Percentiles rank a stretch among this genome's conserved stretches.
These are phyloP conservation scores for Fraxinus anomala DNA, from an alignment of 257 asterid genomes.

Conservation along the genomic window DNA sequence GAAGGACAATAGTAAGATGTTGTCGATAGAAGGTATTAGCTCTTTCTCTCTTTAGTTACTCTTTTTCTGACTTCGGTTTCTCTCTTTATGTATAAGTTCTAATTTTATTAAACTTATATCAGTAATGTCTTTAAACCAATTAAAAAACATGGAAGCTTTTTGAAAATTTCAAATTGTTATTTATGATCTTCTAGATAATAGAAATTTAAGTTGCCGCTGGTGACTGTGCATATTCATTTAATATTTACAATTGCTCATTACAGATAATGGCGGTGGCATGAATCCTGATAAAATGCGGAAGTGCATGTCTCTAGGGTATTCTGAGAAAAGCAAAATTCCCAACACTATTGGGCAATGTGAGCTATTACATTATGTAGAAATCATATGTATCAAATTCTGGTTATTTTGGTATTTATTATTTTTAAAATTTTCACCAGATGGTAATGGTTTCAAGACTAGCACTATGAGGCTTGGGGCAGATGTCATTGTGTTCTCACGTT, in stretches of 20 bases:
- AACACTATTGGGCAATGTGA: slow-evolving; percentile 85
- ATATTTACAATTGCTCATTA: neutral
- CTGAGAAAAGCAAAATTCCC: slow-evolving; percentile 66
- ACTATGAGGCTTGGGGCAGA: slow-evolving; percentile 95
- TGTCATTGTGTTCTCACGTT: slow-evolving; percentile 77
- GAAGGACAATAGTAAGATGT: slow-evolving; percentile 53
- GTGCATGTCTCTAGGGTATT: slow-evolving; percentile 88
- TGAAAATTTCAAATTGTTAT: too few species aligned
- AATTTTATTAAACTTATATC: too few species aligned
- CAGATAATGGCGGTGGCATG: slow-evolving; percentile 96
- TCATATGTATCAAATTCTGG: neutral
- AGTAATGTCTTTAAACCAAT: too few species aligned
- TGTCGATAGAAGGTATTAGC: slow-evolving; percentile 64
- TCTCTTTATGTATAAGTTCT: neutral
- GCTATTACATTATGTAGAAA: slow-evolving; percentile 24
- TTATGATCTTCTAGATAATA: too few species aligned
- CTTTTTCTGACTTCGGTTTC: too few species aligned
- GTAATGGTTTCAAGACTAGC: slow-evolving; percentile 89
- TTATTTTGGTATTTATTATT: neutral
- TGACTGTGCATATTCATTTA: neutral
- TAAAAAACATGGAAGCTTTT: too few species aligned
- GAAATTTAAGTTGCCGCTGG: too few species aligned
- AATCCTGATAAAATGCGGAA: slow-evolving; percentile 68
- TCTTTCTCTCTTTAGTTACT: neutral
- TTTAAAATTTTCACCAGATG: slow-evolving; percentile 47